Percentiles rank a stretch among this genome's conserved stretches.
Evolutionary conservation across 2,329 filamentous ascomycete species (phyloP).

Genomic region (Fusarium pseudocircinatum): DNA sequence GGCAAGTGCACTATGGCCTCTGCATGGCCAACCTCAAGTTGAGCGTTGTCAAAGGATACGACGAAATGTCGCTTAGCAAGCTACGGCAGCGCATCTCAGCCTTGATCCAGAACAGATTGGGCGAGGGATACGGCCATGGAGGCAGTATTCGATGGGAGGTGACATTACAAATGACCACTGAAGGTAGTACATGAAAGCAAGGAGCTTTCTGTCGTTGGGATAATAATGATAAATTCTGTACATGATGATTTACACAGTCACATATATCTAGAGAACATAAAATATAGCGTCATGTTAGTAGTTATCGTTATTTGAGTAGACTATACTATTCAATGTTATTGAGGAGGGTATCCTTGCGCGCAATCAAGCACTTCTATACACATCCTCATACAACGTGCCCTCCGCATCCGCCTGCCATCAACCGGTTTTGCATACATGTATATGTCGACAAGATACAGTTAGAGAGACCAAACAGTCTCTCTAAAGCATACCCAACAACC

Average conservation of each 20-base stretch:
- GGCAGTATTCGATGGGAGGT: constrained; percentile 91
- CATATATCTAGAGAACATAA: not conserved
- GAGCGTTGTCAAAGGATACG: constrained; percentile 69
- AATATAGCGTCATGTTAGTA: not conserved
- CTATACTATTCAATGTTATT: constrained; percentile 25
- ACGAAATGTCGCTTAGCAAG: constrained; percentile 76
- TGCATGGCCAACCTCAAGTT: constrained; percentile 96
- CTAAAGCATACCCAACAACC: not conserved
- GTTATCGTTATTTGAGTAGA: not conserved
- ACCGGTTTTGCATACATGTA: not conserved
- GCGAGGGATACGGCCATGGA: constrained; percentile 85
- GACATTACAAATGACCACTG: constrained; percentile 76
- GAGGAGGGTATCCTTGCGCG: constrained; percentile 46
- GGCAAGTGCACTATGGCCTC: constrained; percentile 97
- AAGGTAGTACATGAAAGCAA: constrained; percentile 36
- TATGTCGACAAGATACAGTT: constrained; percentile 1
- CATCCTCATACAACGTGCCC: constrained; percentile 20
- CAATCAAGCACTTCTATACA: constrained; percentile 35
- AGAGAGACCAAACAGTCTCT: not conserved
- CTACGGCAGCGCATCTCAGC: constrained; percentile 80
- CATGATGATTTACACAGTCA: not conserved
- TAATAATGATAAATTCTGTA: not conserved
- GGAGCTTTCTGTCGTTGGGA: not conserved
- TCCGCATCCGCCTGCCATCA: not conserved
- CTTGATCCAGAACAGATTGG: constrained; percentile 84